These are phyloP conservation scores for Amaranthus hypochondriacus DNA, from an alignment of 148 eudicot genomes.

Conservation along the genomic window DNA sequence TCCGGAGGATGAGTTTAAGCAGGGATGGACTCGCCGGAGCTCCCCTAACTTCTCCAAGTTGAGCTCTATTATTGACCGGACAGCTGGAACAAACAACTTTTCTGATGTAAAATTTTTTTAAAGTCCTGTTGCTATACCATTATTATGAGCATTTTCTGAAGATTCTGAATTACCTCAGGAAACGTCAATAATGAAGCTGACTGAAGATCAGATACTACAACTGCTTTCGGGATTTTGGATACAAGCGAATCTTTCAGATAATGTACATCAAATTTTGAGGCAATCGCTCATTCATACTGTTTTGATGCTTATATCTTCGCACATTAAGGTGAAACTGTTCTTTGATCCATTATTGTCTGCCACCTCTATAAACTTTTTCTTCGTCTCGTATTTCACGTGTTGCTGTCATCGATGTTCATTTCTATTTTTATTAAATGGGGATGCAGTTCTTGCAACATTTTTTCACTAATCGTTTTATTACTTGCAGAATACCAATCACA, in stretches of 20 bases:
- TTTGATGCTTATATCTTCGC: conserved; percentile 64
- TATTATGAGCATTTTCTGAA: not conserved
- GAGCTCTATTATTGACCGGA: conserved; percentile 61
- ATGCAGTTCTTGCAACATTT: not conserved
- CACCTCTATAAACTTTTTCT: not conserved
- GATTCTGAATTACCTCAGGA: conserved; percentile 44
- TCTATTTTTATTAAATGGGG: not conserved
- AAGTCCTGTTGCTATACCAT: not conserved
- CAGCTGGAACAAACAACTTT: conserved; percentile 47
- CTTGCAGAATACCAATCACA: conserved; percentile 52
- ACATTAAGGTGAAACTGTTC: conserved; percentile 45
- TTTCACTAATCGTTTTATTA: conserved; percentile 1
- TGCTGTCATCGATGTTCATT: not conserved
- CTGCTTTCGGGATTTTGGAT: conserved; percentile 84
- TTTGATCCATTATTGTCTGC: not conserved
- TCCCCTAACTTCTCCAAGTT: conserved; percentile 55
- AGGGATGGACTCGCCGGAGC: too few species aligned
- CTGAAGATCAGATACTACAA: conserved; percentile 78
- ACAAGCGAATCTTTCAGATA: conserved; percentile 83
- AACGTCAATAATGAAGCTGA: conserved; percentile 55
- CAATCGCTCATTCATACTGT: conserved; percentile 84
- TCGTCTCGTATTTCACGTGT: not conserved
- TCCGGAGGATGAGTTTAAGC: too few species aligned
- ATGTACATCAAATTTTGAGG: conserved; percentile 72
- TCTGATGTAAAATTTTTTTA: conserved; percentile 28